Evolutionary conservation across 2,329 filamentous ascomycete genomes (phyloP).

Genomic region (Talaromyces sp.): DNA sequence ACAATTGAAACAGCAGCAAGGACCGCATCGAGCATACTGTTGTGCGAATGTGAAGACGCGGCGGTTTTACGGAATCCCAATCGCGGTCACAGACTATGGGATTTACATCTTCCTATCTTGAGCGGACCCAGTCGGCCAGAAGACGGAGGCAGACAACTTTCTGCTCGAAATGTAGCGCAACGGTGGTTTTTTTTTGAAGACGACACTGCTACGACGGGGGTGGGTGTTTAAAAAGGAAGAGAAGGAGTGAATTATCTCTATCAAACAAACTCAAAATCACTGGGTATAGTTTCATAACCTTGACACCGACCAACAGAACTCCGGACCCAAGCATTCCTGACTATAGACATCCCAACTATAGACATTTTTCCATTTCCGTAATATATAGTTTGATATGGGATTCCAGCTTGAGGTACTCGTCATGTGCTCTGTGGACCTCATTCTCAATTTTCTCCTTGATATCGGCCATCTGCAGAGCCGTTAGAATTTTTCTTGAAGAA

Average conservation of each 20-base stretch:
- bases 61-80: conserved; percentile 24
- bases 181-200: conserved; percentile 61
- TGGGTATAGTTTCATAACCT: conserved; percentile 29
- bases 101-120: conserved; percentile 57
- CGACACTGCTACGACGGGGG: conserved; percentile 23
- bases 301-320: conserved; percentile 32
- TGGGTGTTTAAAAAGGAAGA: not conserved
- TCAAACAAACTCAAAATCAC: conserved; percentile 21
- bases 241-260: conserved; percentile 1
- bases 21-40: conserved; percentile 25
- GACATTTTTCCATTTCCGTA: conserved; percentile 94
- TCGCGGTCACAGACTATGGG: conserved; percentile 34
- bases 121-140: conserved; percentile 50
- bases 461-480: conserved; percentile 74
- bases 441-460: conserved; percentile 96
- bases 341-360: conserved; percentile 34
- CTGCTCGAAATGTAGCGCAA: conserved; percentile 52
- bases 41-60: conserved; percentile 38
- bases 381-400: conserved; percentile 96
- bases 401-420: conserved; percentile 97
- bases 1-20: conserved; percentile 33
- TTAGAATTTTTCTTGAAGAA: not conserved
- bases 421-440: conserved; percentile 82
- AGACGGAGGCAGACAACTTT: conserved; percentile 54
- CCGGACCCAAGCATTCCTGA: conserved; percentile 15